Base-by-base conservation (phyloP, 2,329 filamentous ascomycete genomes). In the Penicillium sp. region DNA sequence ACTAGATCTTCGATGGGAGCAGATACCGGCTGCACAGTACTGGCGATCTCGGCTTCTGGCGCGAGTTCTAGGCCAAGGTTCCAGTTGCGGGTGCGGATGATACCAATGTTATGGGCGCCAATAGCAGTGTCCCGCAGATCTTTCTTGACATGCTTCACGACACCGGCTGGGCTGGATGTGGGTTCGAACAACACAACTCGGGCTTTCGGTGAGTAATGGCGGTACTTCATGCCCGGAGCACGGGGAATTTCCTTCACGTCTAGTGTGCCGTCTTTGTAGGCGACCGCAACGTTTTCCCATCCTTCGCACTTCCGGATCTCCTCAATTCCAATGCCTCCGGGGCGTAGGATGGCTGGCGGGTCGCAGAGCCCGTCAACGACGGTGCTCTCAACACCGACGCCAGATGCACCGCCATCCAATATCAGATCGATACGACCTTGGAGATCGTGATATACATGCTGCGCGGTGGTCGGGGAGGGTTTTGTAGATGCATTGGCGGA, bases 211-310 rank as follows among this genome's bases (percentile, higher is more conserved):
- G 92, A 96, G 69, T 99, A 99, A 71, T 99, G 94, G 70, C 94
- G 91, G 72, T 99, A 99, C 75, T 99, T 99, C 94, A 99, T 99
- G 1, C 94, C 94, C 0, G 94, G 94, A 1, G 94, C 94, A 53
- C 91, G 82, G 0, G 94, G 94, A 9, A 83, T 81, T 48, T 73
- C 77, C 47, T 83, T 84, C 5, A 84, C 87, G 18, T 84, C 80
- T 65, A 91, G 85, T 14, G 85, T 85, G 54, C 83, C 82, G 66
- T 96, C 91, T 67, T 88, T 86, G 73, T 97, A 97, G 10, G 84
- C 93, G 55, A 88, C 85, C 57, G 82, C 80, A 1, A 91, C 90
- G 38, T 83, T 77, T 69, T 92, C 88, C 93, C 94, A 99, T 1
- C 93, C 93, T 0, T 82, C 78, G 67, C 88, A 91, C 39, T 77